These are phyloP conservation scores for Glycine soja DNA, from an alignment of 306 rosid species.

Conservation along the genomic window DNA sequence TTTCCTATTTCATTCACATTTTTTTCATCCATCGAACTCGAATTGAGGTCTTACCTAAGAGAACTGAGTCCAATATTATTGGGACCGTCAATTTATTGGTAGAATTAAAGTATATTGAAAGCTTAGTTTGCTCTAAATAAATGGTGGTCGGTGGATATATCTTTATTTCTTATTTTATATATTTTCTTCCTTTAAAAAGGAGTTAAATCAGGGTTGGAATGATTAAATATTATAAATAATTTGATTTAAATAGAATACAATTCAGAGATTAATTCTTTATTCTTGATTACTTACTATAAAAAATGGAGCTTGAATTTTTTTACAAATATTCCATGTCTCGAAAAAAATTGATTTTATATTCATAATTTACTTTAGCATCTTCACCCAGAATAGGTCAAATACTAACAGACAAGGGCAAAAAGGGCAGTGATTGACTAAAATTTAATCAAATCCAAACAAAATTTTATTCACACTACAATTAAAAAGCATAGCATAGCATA, in stretches of 20 bases:
- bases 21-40: too few relatives aligned
- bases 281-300: too few relatives aligned
- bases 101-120: background rate
- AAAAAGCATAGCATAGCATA: background rate
- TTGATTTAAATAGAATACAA: background rate
- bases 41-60: too few relatives aligned
- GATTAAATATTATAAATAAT: background rate
- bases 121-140: background rate
- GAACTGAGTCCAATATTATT: too few relatives aligned
- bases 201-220: background rate
- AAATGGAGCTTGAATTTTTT: background rate
- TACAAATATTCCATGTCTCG: conserved; percentile 3
- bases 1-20: too few relatives aligned
- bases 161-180: background rate
- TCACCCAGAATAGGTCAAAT: background rate
- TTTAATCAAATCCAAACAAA: background rate
- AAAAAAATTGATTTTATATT: background rate
- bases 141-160: background rate
- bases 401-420: background rate
- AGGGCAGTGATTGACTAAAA: background rate
- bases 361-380: background rate
- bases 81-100: too few relatives aligned
- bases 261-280: background rate
- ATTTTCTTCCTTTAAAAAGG: background rate
- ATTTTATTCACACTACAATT: background rate